Evolutionary conservation across 306 rosid species (phyloP).

Genomic region (Quercus robur): DNA sequence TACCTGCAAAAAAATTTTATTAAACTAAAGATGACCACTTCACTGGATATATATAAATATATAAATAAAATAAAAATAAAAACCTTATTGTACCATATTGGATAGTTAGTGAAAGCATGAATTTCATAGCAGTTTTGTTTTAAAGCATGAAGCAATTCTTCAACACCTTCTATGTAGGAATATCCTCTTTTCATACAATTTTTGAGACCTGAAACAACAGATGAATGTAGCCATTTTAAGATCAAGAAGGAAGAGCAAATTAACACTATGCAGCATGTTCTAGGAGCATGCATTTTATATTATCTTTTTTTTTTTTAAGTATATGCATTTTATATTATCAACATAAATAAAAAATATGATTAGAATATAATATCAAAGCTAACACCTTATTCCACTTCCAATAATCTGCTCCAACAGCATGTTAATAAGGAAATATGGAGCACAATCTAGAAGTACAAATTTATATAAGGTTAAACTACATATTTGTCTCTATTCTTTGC

Average conservation of each 20-base stretch:
- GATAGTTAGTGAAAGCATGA: constrained; percentile 97
- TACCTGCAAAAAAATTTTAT: constrained; percentile 53
- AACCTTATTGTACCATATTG: constrained; percentile 57
- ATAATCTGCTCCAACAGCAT: background rate
- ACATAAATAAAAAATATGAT: background rate
- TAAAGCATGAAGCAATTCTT: constrained; percentile 66
- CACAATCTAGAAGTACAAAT: background rate
- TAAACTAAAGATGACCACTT: constrained; percentile 9
- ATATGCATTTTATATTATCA: background rate
- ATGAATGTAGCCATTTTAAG: constrained; percentile 14
- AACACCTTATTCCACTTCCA: background rate
- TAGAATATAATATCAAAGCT: background rate
- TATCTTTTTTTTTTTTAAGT: too few species aligned
- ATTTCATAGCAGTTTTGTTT: constrained; percentile 74
- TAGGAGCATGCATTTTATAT: background rate
- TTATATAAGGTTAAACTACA: background rate
- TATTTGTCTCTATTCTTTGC: too few species aligned
- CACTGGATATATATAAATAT: background rate
- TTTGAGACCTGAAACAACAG: constrained; percentile 65
- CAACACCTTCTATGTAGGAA: constrained; percentile 68
- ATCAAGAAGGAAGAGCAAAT: constrained; percentile 1
- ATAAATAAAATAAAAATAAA: too few species aligned
- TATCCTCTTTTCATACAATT: constrained; percentile 71
- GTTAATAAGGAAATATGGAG: background rate
- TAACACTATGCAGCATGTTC: background rate